phyloP scores from a whole-genome alignment of 331 rosid species.

The Rhamnella rubrinervis region DNA sequence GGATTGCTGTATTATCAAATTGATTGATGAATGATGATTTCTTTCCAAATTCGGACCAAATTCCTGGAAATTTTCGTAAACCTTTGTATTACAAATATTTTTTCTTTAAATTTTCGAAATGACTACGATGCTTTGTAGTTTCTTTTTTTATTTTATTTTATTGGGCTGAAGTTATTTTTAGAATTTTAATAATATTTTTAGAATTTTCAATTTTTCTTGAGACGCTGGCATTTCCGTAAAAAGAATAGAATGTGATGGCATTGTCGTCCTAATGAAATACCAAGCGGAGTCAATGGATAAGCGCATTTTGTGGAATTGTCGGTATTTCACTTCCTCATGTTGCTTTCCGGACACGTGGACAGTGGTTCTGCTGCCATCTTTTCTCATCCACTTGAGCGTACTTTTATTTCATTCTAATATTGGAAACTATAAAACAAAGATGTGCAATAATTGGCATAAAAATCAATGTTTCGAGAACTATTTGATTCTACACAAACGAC shows the following conservation, averaged over 20 bases:
- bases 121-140: too few species aligned
- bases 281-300: slow-evolving; percentile 12
- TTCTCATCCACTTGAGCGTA: slow-evolving; percentile 31
- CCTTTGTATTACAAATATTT: neutral
- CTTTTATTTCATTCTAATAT: neutral
- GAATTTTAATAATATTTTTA: too few species aligned
- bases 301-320: slow-evolving; percentile 27
- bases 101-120: neutral
- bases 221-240: neutral
- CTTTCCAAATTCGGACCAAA: slow-evolving; percentile 6
- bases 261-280: slow-evolving; percentile 15
- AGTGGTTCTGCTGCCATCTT: slow-evolving; percentile 38
- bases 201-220: neutral
- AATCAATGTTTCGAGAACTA: slow-evolving; percentile 3
- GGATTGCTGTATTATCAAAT: too few species aligned
- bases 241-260: slow-evolving; percentile 1
- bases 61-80: neutral
- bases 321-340: slow-evolving; percentile 15
- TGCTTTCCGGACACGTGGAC: slow-evolving; percentile 40
- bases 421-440: neutral
- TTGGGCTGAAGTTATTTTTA: too few species aligned
- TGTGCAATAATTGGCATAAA: neutral
- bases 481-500: slow-evolving; percentile 1
- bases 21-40: slow-evolving; percentile 2
- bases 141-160: too few species aligned